Base-by-base conservation (phyloP, 371 early-diverging fungal species). In the Haplosporangium sp. region DNA sequence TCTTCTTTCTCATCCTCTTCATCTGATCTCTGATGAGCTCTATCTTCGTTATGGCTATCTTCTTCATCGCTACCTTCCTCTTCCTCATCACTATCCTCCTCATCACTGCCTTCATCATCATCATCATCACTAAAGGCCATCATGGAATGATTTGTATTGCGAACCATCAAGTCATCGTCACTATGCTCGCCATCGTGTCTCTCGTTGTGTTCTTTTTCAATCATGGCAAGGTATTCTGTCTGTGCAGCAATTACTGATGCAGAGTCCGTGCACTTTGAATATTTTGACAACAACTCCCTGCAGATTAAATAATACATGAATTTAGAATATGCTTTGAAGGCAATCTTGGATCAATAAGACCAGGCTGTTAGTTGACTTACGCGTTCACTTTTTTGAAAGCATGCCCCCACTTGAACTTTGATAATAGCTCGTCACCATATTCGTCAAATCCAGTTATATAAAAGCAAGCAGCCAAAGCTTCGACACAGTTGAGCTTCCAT, bases 401-500 rank as follows among this genome's bases (percentile, higher is more conserved):
- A 74, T 96, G 95, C 2, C 99, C 99, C 97, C 99, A 99, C 65
- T 92, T 94, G 87, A 99, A 99, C 75, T 95, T 94, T 61, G 88
- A 85, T 85, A 99, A 87, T 27, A 99, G 78, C 27, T 88, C 89
- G 72, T 96, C 93, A 11, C 96, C 99, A 48, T 94, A 88, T 62
- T 94, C 95, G 50, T 94, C 91, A 65, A 91, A 92, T 1, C 94
- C 99, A 45, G 94, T 93, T 39, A 99, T 98, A 82, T 93, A 98
- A 66, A 99, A 94, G 34, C 94, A 93, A 0, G 99, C 99, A 4
- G 99, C 98, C 71, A 99, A 87, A 0, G 99, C 99, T 83, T 99
- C 99, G 38, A 95, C 99, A 88, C 99, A 99, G 83, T 99, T 99
- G 65, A 99, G 87, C 72, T 96, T 96, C 91, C 93, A 98, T 11